Conservation (phyloP, 768 basidiomycete species). For the Dacryopinax spathularia region DNA sequence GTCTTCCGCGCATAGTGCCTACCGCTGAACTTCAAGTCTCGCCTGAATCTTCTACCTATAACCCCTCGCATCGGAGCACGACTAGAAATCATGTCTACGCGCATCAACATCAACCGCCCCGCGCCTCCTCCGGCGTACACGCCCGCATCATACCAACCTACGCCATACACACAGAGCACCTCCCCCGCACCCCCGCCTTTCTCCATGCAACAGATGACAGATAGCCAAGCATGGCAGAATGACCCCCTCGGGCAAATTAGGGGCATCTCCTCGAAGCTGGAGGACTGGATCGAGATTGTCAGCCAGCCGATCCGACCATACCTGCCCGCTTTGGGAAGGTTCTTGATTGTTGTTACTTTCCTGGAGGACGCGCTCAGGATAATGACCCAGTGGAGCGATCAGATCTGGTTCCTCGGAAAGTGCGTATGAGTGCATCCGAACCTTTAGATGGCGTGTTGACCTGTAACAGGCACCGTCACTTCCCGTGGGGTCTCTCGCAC, state of each 20-base stretch:
- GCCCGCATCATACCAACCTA: slow-evolving; percentile 3
- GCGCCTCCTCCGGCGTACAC: slow-evolving; percentile 9
- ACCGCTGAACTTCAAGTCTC: neutral
- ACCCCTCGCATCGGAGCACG: neutral
- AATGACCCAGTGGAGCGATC: slow-evolving; percentile 87
- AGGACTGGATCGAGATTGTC: slow-evolving; percentile 85
- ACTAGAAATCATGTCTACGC: slow-evolving; percentile 8
- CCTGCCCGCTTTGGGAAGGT: slow-evolving; percentile 86
- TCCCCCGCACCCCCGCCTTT: slow-evolving; percentile 11
- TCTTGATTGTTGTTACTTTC: slow-evolving; percentile 96
- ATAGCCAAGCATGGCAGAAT: slow-evolving; percentile 9
- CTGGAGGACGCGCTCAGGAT: slow-evolving; percentile 93
- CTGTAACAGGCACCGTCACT: slow-evolving; percentile 65
- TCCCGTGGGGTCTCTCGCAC: slow-evolving; percentile 92
- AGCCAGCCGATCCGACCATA: slow-evolving; percentile 88
- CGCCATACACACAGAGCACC: slow-evolving; percentile 2
- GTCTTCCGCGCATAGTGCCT: neutral
- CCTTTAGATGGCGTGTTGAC: neutral
- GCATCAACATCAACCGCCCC: slow-evolving; percentile 16
- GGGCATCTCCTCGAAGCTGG: slow-evolving; percentile 55
- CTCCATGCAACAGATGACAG: slow-evolving; percentile 1
- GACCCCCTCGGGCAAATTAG: slow-evolving; percentile 69
- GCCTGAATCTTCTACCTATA: too few species aligned
- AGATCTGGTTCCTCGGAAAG: slow-evolving; percentile 97
- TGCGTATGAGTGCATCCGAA: slow-evolving; percentile 30